Percentiles rank a stretch among this genome's conserved stretches.
phyloP scores from a whole-genome alignment of 192 early-diverging fungal genomes.

The Chytriomyces sp. region DNA sequence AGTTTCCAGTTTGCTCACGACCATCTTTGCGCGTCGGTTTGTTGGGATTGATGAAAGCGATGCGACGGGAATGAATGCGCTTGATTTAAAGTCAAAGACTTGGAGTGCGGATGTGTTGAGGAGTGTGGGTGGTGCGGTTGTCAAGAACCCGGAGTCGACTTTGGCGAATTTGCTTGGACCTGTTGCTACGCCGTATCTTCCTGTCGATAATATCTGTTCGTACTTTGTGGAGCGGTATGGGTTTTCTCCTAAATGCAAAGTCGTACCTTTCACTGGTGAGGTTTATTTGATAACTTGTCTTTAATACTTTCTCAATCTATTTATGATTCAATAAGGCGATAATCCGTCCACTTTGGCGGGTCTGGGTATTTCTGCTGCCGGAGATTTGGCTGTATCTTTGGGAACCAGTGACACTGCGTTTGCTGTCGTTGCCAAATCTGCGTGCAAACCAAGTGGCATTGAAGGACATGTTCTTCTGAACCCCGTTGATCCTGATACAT shows the following conservation, averaged over 20 bases:
- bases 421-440: slow-evolving; percentile 46
- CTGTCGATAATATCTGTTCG: slow-evolving; percentile 37
- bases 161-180: slow-evolving; percentile 55
- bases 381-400: slow-evolving; percentile 72
- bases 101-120: slow-evolving; percentile 61
- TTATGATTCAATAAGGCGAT: slow-evolving; percentile 76
- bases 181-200: slow-evolving; percentile 44
- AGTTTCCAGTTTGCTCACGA: slow-evolving; percentile 74
- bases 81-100: slow-evolving; percentile 62
- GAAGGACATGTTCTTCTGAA: slow-evolving; percentile 67
- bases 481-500: slow-evolving; percentile 62
- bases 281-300: neutral
- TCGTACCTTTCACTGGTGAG: slow-evolving; percentile 38
- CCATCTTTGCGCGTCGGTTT: slow-evolving; percentile 62
- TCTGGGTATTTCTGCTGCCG: slow-evolving; percentile 51
- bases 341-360: slow-evolving; percentile 75
- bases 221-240: slow-evolving; percentile 75
- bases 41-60: slow-evolving; percentile 73
- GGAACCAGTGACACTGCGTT: slow-evolving; percentile 84
- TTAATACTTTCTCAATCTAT: slow-evolving; percentile 26
- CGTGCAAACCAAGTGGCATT: slow-evolving; percentile 45
- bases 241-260: slow-evolving; percentile 51
- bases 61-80: slow-evolving; percentile 81
- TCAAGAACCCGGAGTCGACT: slow-evolving; percentile 17
- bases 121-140: slow-evolving; percentile 44